A percentile compares a stretch with the other conserved stretches of the same genome.
phyloP scores from a whole-genome alignment of 805 yeast genomes.

The Candida dendrica region DNA sequence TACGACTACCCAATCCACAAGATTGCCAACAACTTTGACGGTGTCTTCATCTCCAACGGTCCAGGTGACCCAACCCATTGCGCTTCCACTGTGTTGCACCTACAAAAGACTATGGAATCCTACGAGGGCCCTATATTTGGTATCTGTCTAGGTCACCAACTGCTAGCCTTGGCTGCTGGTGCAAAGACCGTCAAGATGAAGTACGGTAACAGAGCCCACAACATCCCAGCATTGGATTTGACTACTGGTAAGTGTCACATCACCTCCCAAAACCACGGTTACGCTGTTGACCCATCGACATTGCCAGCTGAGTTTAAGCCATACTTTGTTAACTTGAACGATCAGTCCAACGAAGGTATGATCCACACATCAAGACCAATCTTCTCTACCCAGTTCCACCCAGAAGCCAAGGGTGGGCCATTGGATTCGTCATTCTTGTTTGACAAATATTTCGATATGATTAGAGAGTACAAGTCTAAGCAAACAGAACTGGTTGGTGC shows the following conservation, averaged over 20 bases:
- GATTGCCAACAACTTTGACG: constrained; percentile 88
- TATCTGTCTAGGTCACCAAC: constrained; percentile 96
- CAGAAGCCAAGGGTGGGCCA: constrained; percentile 99
- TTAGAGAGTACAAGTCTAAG: constrained; percentile 46
- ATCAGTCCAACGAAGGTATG: constrained; percentile 97
- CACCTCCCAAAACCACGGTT: constrained; percentile 98
- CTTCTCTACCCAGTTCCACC: constrained; percentile 97
- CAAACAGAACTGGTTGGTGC: constrained; percentile 35
- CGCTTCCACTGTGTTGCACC: constrained; percentile 64
- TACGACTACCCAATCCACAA: constrained; percentile 90
- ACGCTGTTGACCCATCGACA: constrained; percentile 84
- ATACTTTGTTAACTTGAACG: constrained; percentile 88
- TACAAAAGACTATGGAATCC: constrained; percentile 60
- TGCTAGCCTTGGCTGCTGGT: constrained; percentile 90
- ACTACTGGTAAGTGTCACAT: constrained; percentile 92
- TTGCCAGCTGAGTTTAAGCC: constrained; percentile 74
- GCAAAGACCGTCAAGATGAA: constrained; percentile 89
- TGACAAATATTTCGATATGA: constrained; percentile 77
- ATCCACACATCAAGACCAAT: constrained; percentile 81
- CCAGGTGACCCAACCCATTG: constrained; percentile 98
- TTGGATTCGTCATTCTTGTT: constrained; percentile 85
- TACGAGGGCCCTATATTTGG: constrained; percentile 88
- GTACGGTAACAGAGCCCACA: constrained; percentile 98
- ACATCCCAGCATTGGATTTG: constrained; percentile 90
- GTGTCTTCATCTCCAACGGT: constrained; percentile 90